phyloP scores from a whole-genome alignment of 1,284 basidiomycete genomes.

The Albatrellus sp. region DNA sequence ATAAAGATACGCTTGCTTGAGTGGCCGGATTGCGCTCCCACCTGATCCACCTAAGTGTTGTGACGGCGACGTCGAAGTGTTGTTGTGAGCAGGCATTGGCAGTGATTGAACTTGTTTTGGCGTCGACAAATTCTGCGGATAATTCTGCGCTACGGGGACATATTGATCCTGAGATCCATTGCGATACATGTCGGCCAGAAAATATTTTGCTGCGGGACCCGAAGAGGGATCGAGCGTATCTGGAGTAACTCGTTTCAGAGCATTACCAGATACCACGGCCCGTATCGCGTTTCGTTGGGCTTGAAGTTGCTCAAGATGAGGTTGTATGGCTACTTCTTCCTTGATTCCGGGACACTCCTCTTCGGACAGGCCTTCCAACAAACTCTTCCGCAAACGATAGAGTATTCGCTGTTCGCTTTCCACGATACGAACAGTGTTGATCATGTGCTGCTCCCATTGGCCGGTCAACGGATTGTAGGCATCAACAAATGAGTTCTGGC shows the following conservation, averaged over 20 bases:
- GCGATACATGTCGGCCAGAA: conserved; percentile 9
- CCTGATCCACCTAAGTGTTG: background rate
- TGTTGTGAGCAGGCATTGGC: conserved; percentile 5
- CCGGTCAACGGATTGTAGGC: conserved; percentile 38
- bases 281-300: conserved; percentile 3
- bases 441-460: conserved; percentile 44
- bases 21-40: background rate
- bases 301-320: conserved; percentile 3
- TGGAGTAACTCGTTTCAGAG: conserved; percentile 11
- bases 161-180: conserved; percentile 6
- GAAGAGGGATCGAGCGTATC: conserved; percentile 9
- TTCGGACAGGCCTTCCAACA: conserved; percentile 43
- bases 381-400: conserved; percentile 43
- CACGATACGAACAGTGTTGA: conserved; percentile 29
- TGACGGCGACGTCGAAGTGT: conserved; percentile 3
- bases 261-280: conserved; percentile 2
- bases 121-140: conserved; percentile 11
- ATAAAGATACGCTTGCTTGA: background rate
- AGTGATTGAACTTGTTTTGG: conserved; percentile 9
- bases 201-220: conserved; percentile 14
- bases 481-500: conserved; percentile 40
- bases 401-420: conserved; percentile 37
- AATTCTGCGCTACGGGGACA: conserved; percentile 9
- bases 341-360: conserved; percentile 41
- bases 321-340: conserved; percentile 39